Evolutionary conservation across 495 filamentous ascomycete species (phyloP).

Genomic region (Penicillium paradoxum): DNA sequence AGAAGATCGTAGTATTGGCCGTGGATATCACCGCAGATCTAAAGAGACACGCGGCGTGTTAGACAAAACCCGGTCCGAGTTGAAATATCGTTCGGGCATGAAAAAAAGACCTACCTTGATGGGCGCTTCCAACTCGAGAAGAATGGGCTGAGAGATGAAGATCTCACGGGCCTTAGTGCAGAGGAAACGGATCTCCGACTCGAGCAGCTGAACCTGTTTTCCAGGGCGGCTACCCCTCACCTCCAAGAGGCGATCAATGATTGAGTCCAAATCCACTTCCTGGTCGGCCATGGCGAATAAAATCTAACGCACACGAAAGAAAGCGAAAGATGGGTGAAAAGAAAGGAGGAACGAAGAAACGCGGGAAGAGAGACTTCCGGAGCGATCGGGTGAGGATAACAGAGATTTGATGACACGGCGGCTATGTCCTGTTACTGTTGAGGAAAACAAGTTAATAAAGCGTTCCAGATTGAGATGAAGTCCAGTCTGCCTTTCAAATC

Average conservation of each 20-base stretch:
- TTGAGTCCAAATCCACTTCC: constrained; percentile 98
- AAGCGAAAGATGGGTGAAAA: constrained; percentile 21
- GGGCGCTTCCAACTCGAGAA: constrained; percentile 94
- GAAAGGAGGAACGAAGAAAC: constrained; percentile 25
- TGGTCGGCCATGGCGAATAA: constrained; percentile 81
- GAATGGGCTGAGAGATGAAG: constrained; percentile 98
- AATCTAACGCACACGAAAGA: constrained; percentile 27
- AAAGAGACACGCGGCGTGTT: constrained; percentile 6
- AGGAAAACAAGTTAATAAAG: constrained; percentile 15
- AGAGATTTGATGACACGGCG: constrained; percentile 37
- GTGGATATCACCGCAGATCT: constrained; percentile 99
- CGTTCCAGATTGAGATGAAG: constrained; percentile 5
- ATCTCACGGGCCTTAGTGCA: constrained; percentile 99
- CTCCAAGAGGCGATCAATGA: constrained; percentile 96
- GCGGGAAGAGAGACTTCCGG: constrained; percentile 32
- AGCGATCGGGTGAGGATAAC: constrained; percentile 24
- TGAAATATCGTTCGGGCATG: background rate
- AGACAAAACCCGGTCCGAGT: background rate
- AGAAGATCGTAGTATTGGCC: constrained; percentile 99
- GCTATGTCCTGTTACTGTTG: constrained; percentile 29
- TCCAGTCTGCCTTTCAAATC: constrained; percentile 14
- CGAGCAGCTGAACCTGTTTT: constrained; percentile 96
- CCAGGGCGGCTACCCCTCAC: constrained; percentile 96
- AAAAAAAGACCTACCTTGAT: constrained; percentile 79
- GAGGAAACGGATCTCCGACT: constrained; percentile 94